These are phyloP conservation scores for Calonectria pseudoreteaudii DNA, from an alignment of 2,329 filamentous ascomycete species.

Conservation along the genomic window DNA sequence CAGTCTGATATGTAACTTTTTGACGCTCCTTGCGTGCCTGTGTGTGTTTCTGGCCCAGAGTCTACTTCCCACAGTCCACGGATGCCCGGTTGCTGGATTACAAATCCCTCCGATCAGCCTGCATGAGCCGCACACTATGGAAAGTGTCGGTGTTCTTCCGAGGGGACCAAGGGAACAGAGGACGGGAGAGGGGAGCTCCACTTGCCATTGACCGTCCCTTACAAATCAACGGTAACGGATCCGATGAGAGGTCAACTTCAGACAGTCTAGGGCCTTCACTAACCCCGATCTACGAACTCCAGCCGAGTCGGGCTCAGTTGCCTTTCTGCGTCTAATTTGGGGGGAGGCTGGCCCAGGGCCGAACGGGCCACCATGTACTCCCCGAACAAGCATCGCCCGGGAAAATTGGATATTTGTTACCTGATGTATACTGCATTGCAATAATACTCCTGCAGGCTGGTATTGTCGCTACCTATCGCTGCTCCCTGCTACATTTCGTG, in stretches of 20 bases:
- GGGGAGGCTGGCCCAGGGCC: neutral
- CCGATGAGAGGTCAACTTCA: neutral
- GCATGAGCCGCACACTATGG: neutral
- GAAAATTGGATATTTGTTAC: neutral
- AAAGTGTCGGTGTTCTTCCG: slow-evolving; percentile 24
- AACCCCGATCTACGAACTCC: slow-evolving; percentile 9
- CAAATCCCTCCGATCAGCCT: neutral
- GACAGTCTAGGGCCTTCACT: neutral
- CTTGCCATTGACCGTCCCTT: slow-evolving; percentile 6
- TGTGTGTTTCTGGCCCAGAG: neutral
- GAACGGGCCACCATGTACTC: slow-evolving; percentile 14
- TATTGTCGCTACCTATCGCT: neutral
- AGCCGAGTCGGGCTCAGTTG: slow-evolving; percentile 7
- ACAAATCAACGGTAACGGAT: neutral
- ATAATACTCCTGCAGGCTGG: neutral
- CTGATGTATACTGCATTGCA: neutral
- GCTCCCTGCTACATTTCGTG: neutral
- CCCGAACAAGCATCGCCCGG: neutral
- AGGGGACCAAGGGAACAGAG: neutral
- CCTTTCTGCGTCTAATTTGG: slow-evolving; percentile 12
- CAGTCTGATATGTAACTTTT: neutral
- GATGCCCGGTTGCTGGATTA: neutral
- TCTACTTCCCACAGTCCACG: neutral
- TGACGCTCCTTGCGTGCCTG: neutral
- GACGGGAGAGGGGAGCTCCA: slow-evolving; percentile 20